phyloP scores from a whole-genome alignment of 2,329 filamentous ascomycete genomes.

The Plectosphaerella cucumerina region DNA sequence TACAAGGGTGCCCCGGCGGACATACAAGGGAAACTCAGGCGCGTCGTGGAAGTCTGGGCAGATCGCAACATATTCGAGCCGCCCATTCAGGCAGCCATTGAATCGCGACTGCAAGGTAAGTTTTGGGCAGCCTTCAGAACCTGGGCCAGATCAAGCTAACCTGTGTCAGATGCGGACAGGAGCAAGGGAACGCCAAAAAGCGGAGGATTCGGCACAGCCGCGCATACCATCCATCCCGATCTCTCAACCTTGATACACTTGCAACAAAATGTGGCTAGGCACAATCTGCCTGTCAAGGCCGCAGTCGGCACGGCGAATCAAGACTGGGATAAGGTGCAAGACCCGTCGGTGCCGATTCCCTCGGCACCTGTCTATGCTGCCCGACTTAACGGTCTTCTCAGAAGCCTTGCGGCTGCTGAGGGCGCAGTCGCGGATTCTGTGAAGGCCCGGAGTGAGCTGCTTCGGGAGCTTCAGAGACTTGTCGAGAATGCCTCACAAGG shows the following conservation, averaged over 20 bases:
- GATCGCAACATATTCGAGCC: constrained; percentile 79
- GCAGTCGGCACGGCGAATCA: constrained; percentile 67
- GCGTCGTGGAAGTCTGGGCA: constrained; percentile 94
- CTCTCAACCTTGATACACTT: constrained; percentile 70
- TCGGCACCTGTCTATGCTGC: constrained; percentile 89
- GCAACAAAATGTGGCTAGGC: constrained; percentile 71
- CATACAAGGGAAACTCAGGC: constrained; percentile 79
- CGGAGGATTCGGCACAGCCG: constrained; percentile 61
- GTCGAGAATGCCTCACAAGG: constrained; percentile 68
- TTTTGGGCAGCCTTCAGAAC: neutral
- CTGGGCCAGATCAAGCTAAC: neutral
- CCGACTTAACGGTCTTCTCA: constrained; percentile 82
- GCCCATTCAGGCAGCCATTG: constrained; percentile 75
- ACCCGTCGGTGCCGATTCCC: constrained; percentile 63
- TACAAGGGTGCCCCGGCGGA: constrained; percentile 87
- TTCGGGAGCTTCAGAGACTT: constrained; percentile 77
- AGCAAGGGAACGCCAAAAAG: neutral
- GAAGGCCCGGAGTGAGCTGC: constrained; percentile 73
- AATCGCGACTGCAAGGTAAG: constrained; percentile 73
- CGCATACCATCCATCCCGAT: constrained; percentile 64
- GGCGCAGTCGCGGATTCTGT: constrained; percentile 85
- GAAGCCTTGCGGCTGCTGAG: constrained; percentile 82
- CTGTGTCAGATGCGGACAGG: neutral
- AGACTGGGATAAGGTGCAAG: constrained; percentile 81
- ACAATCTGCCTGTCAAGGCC: constrained; percentile 62